Conservation (phyloP, 2,329 filamentous ascomycete species). For the Orbilia ellipsospora region DNA sequence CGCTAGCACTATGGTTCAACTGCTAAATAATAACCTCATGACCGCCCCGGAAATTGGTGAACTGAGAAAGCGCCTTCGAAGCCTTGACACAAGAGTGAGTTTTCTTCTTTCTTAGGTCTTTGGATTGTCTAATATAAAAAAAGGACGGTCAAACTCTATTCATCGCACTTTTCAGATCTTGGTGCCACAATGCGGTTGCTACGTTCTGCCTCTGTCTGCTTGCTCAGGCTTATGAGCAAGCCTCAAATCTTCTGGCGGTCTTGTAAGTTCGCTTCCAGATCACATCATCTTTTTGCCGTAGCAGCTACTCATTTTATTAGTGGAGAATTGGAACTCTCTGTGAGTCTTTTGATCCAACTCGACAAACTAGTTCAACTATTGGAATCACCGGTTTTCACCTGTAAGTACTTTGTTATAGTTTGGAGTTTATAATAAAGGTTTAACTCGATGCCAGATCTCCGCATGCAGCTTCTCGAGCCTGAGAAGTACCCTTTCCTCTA, state of each 20-base stretch:
- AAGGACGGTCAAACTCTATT: slow-evolving; percentile 96
- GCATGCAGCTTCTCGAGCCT: slow-evolving; percentile 92
- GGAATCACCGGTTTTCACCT: slow-evolving; percentile 97
- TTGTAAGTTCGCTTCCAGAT: slow-evolving; percentile 72
- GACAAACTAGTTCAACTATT: slow-evolving; percentile 97
- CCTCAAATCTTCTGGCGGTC: slow-evolving; percentile 93
- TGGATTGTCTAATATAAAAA: slow-evolving; percentile 48
- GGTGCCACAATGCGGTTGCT: slow-evolving; percentile 98
- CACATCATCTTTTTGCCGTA: not conserved
- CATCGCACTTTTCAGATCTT: slow-evolving; percentile 90
- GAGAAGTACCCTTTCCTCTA: slow-evolving; percentile 95
- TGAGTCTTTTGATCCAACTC: slow-evolving; percentile 98
- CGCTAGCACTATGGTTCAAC: slow-evolving; percentile 99
- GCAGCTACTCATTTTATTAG: slow-evolving; percentile 64
- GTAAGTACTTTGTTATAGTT: slow-evolving; percentile 67
- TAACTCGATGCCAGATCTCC: slow-evolving; percentile 74
- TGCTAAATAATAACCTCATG: slow-evolving; percentile 98
- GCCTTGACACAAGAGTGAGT: slow-evolving; percentile 85
- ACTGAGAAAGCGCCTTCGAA: slow-evolving; percentile 86
- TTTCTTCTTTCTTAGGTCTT: slow-evolving; percentile 13
- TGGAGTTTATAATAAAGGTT: not conserved
- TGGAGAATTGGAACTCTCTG: slow-evolving; percentile 97
- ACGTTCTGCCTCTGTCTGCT: slow-evolving; percentile 96
- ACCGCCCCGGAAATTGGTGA: slow-evolving; percentile 94
- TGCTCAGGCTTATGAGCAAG: slow-evolving; percentile 97